Evolutionary conservation across 805 yeast species (phyloP).

Genomic region (Wickerhamomyces rabaulensis): DNA sequence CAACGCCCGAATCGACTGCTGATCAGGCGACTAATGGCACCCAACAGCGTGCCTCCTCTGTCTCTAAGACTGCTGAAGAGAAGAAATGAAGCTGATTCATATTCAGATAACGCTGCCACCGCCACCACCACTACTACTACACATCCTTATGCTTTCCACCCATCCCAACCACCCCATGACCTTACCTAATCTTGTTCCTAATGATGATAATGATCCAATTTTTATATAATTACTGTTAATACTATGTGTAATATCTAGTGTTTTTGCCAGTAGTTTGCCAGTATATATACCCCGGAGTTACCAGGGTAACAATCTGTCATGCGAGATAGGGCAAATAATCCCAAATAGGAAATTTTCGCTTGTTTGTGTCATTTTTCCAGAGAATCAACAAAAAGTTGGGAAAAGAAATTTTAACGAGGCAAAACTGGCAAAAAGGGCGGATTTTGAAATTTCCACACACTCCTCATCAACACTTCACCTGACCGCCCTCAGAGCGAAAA

Average conservation of each 20-base stretch:
- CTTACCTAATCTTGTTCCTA: neutral
- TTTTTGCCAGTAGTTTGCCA: too few species aligned
- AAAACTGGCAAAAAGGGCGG: neutral
- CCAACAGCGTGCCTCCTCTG: neutral
- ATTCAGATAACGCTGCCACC: too few species aligned
- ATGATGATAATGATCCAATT: neutral
- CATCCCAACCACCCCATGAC: too few species aligned
- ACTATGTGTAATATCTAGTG: neutral
- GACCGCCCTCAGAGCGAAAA: neutral
- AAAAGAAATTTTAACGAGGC: neutral
- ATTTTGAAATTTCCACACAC: too few species aligned
- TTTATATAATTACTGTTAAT: neutral
- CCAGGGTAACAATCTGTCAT: neutral
- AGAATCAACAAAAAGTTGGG: neutral
- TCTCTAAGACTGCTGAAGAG: neutral
- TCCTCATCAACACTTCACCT: neutral
- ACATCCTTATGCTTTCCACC: too few species aligned
- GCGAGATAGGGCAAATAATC: neutral
- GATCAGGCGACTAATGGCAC: neutral
- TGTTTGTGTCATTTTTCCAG: neutral
- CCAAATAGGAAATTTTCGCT: neutral
- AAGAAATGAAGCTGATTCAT: neutral
- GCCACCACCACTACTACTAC: too few species aligned
- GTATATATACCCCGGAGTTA: neutral
- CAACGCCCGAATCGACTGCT: constrained; percentile 24